phyloP scores from a whole-genome alignment of 495 filamentous ascomycete genomes.

The Cenococcum geophilum region DNA sequence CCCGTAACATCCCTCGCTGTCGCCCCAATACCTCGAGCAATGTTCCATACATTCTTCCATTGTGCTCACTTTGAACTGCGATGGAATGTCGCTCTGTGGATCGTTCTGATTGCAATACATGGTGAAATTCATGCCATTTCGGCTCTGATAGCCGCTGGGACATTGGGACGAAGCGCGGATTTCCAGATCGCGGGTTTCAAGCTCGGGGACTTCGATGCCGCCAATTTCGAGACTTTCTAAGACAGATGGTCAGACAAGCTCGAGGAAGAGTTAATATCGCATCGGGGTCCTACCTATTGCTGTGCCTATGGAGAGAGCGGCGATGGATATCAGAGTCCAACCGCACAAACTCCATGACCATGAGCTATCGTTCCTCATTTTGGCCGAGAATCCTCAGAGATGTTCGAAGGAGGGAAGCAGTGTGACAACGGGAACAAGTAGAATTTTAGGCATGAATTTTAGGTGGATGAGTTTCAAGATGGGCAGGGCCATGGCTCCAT shows the following conservation, averaged over 20 bases:
- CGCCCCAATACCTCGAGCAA: constrained; percentile 23
- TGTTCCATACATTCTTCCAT: constrained; percentile 27
- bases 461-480: no score
- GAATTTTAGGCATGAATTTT: background rate
- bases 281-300: constrained; percentile 1
- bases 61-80: background rate
- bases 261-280: background rate
- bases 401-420: background rate
- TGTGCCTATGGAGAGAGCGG: background rate
- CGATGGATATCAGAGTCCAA: background rate
- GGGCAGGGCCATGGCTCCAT: no score
- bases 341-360: background rate
- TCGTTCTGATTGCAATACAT: constrained; percentile 19
- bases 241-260: background rate
- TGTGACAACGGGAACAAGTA: background rate
- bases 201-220: background rate
- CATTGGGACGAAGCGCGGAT: background rate
- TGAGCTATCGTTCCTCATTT: background rate
- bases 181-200: background rate
- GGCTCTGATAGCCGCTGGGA: background rate
- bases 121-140: constrained; percentile 22
- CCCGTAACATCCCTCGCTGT: constrained; percentile 21
- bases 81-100: constrained; percentile 9
- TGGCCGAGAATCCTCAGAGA: background rate
- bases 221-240: background rate